Percentiles rank a stretch among this genome's conserved stretches.
These are phyloP conservation scores for Pseudogymnoascus sp. DNA, from an alignment of 2,329 filamentous ascomycete genomes.

Conservation along the genomic window DNA sequence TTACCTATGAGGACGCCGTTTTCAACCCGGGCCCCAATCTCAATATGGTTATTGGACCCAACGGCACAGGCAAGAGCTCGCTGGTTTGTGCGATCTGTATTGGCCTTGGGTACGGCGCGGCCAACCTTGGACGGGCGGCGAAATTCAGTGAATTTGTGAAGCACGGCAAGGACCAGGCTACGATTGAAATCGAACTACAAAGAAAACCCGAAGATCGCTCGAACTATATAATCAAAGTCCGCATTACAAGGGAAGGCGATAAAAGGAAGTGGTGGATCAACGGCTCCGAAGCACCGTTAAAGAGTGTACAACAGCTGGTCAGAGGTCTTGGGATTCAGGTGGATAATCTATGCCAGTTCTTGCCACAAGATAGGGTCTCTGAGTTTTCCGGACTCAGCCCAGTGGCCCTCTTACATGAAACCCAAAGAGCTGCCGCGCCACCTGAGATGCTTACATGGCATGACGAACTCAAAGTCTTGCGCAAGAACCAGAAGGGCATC, in stretches of 20 bases:
- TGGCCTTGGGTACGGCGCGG: slow-evolving; percentile 75
- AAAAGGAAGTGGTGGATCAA: slow-evolving; percentile 73
- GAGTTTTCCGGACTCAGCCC: slow-evolving; percentile 83
- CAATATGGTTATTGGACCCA: slow-evolving; percentile 99
- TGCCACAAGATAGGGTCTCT: slow-evolving; percentile 91
- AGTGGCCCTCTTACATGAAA: slow-evolving; percentile 74
- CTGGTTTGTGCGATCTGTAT: slow-evolving; percentile 94
- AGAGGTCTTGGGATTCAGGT: slow-evolving; percentile 79
- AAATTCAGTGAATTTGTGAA: slow-evolving; percentile 88
- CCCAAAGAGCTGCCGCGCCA: slow-evolving; percentile 78
- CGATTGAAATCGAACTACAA: slow-evolving; percentile 85
- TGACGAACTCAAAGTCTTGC: slow-evolving; percentile 60
- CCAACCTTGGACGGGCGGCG: slow-evolving; percentile 77
- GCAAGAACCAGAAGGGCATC: slow-evolving; percentile 59
- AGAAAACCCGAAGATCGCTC: slow-evolving; percentile 46
- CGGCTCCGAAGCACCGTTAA: slow-evolving; percentile 52
- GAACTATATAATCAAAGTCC: slow-evolving; percentile 68
- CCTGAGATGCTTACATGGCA: slow-evolving; percentile 75
- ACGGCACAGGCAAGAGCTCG: slow-evolving; percentile 95
- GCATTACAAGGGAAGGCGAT: slow-evolving; percentile 76
- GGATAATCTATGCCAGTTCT: slow-evolving; percentile 94
- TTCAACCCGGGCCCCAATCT: slow-evolving; percentile 86
- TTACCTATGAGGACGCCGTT: slow-evolving; percentile 88
- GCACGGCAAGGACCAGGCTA: slow-evolving; percentile 68
- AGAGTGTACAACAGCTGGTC: slow-evolving; percentile 59